These are phyloP conservation scores for Austroboletus festivus DNA, from an alignment of 768 basidiomycete species.

Conservation along the genomic window DNA sequence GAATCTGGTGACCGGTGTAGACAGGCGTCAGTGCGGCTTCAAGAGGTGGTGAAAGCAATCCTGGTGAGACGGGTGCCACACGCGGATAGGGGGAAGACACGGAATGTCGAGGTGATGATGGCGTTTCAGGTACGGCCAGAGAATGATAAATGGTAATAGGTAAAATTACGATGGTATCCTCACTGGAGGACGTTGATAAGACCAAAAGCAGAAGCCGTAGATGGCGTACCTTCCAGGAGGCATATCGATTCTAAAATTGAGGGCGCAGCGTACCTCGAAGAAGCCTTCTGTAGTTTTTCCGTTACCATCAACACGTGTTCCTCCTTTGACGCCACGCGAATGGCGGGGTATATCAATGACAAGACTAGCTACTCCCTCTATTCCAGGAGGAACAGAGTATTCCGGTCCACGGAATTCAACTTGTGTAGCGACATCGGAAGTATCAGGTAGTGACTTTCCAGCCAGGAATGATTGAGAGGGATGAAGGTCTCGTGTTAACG, in stretches of 20 bases:
- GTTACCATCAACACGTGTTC: conserved; percentile 53
- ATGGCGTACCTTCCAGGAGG: conserved; percentile 56
- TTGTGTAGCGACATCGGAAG: conserved; percentile 65
- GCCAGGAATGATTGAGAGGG: conserved; percentile 40
- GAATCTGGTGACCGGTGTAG: conserved; percentile 4
- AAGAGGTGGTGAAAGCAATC: conserved; percentile 24
- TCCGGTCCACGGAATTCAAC: conserved; percentile 74
- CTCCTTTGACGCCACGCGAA: conserved; percentile 64
- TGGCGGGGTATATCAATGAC: conserved; percentile 75
- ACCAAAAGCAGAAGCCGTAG: conserved; percentile 4
- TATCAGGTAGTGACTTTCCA: conserved; percentile 32
- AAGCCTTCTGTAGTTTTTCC: conserved; percentile 45
- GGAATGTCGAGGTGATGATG: conserved; percentile 27
- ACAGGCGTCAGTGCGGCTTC: conserved; percentile 5
- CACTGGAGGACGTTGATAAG: conserved; percentile 41
- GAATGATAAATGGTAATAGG: conserved; percentile 67
- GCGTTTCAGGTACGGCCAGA: conserved; percentile 44
- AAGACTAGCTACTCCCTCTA: conserved; percentile 74
- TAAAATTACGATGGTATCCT: conserved; percentile 63
- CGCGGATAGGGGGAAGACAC: conserved; percentile 19
- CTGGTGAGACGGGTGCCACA: conserved; percentile 12
- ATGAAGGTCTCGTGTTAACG: conserved; percentile 58
- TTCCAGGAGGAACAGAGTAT: conserved; percentile 69
- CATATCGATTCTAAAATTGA: conserved; percentile 67
- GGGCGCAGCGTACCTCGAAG: conserved; percentile 65